Conservation (phyloP, 352 stramenopile genomes). For the Phytophthora quininea region DNA sequence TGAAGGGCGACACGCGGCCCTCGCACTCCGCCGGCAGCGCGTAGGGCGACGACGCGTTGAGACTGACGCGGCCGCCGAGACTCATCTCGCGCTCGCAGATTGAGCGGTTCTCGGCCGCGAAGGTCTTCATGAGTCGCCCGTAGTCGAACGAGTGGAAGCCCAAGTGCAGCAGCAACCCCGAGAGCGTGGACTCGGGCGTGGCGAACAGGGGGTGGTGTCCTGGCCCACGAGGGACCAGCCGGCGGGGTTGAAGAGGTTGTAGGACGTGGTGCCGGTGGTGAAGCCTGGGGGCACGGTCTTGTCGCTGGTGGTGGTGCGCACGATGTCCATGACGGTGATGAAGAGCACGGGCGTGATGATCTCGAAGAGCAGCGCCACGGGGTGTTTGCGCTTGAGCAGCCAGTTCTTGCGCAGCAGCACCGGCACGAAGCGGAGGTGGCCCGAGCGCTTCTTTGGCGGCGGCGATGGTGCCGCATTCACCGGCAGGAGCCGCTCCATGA, state of each 20-base stretch:
- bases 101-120: conserved; percentile 33
- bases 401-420: no score
- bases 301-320: no score
- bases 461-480: conserved; percentile 5
- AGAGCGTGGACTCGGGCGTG: conserved; percentile 64
- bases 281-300: no score
- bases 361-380: no score
- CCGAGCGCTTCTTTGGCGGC: not conserved
- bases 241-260: no score
- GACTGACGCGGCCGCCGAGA: conserved; percentile 24
- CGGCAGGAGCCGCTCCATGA: conserved; percentile 30
- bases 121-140: conserved; percentile 38
- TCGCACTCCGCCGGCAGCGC: conserved; percentile 40
- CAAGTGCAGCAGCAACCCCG: conserved; percentile 62
- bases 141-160: conserved; percentile 36
- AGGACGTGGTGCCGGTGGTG: no score
- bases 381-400: no score
- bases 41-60: conserved; percentile 31
- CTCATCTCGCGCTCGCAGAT: conserved; percentile 30
- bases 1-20: conserved; percentile 52
- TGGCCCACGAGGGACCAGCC: no score
- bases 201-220: conserved; percentile 38
- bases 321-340: no score
- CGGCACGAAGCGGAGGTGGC: no score
- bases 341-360: no score